phyloP scores from a whole-genome alignment of 2,329 filamentous ascomycete species.

The Pyrenophora graminea region DNA sequence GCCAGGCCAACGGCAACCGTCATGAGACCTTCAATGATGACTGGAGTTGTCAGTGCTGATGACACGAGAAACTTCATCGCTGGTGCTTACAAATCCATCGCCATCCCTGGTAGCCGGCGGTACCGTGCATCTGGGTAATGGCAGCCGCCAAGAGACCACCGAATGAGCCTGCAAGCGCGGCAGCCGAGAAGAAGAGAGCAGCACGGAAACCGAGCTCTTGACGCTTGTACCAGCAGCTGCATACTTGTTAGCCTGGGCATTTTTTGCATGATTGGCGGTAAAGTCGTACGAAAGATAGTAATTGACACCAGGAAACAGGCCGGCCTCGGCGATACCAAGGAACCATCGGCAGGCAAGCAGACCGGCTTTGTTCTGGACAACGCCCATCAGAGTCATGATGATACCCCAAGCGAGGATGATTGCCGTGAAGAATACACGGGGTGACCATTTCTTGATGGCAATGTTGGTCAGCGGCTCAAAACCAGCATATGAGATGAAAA shows the following conservation, averaged over 20 bases:
- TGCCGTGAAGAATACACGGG: conserved; percentile 47
- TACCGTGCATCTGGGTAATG: conserved; percentile 65
- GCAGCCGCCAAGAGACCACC: conserved; percentile 61
- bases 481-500: conserved; percentile 61
- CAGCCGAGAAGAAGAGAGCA: conserved; percentile 64
- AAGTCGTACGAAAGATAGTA: conserved; percentile 60
- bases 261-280: too few relatives aligned
- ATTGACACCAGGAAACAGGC: conserved; percentile 48
- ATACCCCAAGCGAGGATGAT: conserved; percentile 57
- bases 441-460: conserved; percentile 63
- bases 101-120: conserved; percentile 51
- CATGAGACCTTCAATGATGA: conserved; percentile 45
- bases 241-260: conserved; percentile 5
- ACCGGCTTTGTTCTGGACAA: conserved; percentile 47
- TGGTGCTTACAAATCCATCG: conserved; percentile 43
- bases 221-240: conserved; percentile 58
- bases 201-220: conserved; percentile 59
- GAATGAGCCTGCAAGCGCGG: conserved; percentile 63
- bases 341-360: conserved; percentile 45
- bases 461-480: conserved; percentile 63
- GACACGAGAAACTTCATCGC: neutral
- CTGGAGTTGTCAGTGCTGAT: conserved; percentile 22
- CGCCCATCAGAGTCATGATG: conserved; percentile 57
- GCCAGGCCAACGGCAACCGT: conserved; percentile 44
- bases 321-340: conserved; percentile 46